Percentiles rank a stretch among this genome's conserved stretches.
phyloP scores from a whole-genome alignment of 495 filamentous ascomycete species.

The Parachaetomium inaequale region DNA sequence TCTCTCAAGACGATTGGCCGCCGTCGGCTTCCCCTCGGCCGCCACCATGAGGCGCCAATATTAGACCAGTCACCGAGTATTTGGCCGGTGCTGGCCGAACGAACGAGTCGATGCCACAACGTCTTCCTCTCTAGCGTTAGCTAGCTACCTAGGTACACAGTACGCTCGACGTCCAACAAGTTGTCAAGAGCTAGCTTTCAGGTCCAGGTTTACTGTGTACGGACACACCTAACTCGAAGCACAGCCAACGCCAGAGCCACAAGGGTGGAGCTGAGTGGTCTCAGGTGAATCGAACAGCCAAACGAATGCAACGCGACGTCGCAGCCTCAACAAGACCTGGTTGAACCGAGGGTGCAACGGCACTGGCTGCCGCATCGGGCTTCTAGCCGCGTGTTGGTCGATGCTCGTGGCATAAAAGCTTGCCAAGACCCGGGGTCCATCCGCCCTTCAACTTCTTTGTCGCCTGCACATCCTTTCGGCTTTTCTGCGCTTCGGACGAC shows the following conservation, averaged over 20 bases:
- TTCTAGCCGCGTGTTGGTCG: neutral
- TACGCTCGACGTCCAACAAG: no score
- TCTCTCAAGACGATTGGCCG: neutral
- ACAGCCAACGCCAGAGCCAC: neutral
- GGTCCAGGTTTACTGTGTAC: neutral
- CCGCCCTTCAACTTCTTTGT: neutral
- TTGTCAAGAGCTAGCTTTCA: no score
- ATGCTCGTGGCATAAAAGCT: neutral
- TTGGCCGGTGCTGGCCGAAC: neutral
- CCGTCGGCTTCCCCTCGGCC: neutral
- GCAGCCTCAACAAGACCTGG: neutral
- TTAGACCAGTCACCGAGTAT: neutral
- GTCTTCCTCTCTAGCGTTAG: no score
- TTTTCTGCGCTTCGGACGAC: neutral
- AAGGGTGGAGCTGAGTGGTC: neutral
- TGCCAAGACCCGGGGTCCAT: slow-evolving; percentile 4
- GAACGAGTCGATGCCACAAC: no score
- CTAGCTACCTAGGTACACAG: no score
- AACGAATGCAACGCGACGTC: neutral
- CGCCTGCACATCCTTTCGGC: neutral
- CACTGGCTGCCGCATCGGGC: slow-evolving; percentile 1
- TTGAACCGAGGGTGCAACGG: neutral
- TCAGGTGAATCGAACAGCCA: neutral
- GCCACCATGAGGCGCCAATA: neutral
- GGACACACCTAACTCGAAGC: neutral